Evolutionary conservation across 169 alveolate species (phyloP), one percentile per base, ranked within the genome.

Genomic region (Cryptosporidium bovis): DNA sequence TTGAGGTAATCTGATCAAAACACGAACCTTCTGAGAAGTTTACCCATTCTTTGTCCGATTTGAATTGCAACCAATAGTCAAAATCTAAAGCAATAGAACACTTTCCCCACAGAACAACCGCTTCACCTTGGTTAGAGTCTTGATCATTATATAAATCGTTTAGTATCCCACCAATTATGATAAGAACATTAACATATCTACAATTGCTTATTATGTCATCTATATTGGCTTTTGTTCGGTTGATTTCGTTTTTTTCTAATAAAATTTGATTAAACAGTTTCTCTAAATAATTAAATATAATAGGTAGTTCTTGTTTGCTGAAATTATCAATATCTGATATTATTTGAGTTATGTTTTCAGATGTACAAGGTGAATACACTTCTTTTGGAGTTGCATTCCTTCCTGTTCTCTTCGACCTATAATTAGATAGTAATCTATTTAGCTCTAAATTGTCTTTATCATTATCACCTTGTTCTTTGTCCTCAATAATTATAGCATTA

Each of bases 51-150:
- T 60, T 40, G 13, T 29, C 8, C 6, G 69, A 44, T 2, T 46
- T 33, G 3, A 40, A n/a, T 24, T 55, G 34, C 50, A 58, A 18
- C 87, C 87, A 77, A 33, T 60, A 77, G 29, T 77, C 87, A 33
- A 40, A 33, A 40, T 77, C 87, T 13, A 77, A 56, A 44, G 64
- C 16, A 20, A 77, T 16, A 3, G 77, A 77, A 71, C 87, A 77
- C 36, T 77, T 62, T 6, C 87, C 71, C 87, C 77, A 77, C 18
- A 77, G 27, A 62, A 27, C 27, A 24, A 56, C 46, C 56, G 18
- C 24, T 53, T 55, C 56, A 8, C 44, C 67, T 24, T 27, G 7
- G 7, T 40, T 8, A 29, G 33, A 65, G 40, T 40, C 51, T 0
- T 44, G 31, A 8, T 55, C 48, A 29, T 31, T 5, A 27, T 16